A percentile compares a stretch with the other conserved stretches of the same genome.
phyloP scores from a whole-genome alignment of 2,329 filamentous ascomycete species.

The Arthrinium puccinioides region DNA sequence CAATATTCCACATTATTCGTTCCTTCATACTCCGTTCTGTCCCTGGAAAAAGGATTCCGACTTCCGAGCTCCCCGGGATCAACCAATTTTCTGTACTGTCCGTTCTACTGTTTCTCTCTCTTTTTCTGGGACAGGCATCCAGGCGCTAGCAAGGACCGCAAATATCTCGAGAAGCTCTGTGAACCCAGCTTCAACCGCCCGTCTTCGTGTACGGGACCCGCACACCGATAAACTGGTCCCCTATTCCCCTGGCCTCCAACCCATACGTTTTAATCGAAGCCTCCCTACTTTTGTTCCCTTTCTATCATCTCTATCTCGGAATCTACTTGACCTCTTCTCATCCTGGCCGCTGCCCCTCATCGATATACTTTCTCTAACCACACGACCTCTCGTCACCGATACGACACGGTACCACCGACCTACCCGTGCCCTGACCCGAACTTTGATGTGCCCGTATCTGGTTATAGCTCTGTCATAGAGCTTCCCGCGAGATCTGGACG shows the following conservation, averaged over 20 bases:
- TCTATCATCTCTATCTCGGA: slow-evolving; percentile 7
- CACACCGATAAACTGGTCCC: slow-evolving; percentile 24
- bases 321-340: slow-evolving; percentile 7
- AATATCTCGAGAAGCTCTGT: slow-evolving; percentile 26
- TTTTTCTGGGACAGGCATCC: slow-evolving; percentile 17
- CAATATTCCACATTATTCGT: not conserved
- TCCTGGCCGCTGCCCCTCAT: slow-evolving; percentile 8
- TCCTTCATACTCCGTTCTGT: slow-evolving; percentile 2
- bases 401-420: no score
- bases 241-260: slow-evolving; percentile 22
- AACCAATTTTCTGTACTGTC: slow-evolving; percentile 15
- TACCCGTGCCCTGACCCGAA: no score
- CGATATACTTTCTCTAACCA: no score
- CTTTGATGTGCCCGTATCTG: slow-evolving; percentile 29
- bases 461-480: slow-evolving; percentile 30
- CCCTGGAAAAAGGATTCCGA: slow-evolving; percentile 9
- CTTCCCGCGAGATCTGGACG: slow-evolving; percentile 15
- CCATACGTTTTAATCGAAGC: slow-evolving; percentile 18
- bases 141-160: slow-evolving; percentile 24
- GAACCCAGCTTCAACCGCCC: no score
- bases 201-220: slow-evolving; percentile 23
- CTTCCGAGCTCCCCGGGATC: slow-evolving; percentile 1
- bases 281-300: slow-evolving; percentile 12
- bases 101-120: slow-evolving; percentile 25
- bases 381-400: no score